These are phyloP conservation scores for Solanum commersonii DNA, from an alignment of 257 asterid genomes.

Conservation along the genomic window DNA sequence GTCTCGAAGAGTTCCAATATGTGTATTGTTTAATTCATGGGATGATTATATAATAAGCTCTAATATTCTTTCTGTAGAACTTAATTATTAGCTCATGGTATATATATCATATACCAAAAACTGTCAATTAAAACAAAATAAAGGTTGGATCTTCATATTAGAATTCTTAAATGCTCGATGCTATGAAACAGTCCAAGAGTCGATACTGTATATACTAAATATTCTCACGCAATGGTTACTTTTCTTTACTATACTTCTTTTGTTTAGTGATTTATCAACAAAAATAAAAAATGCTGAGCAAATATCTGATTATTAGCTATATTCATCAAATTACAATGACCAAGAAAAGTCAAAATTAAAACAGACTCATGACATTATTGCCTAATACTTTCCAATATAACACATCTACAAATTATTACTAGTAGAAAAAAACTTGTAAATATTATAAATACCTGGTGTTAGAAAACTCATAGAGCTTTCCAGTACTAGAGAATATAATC, in stretches of 20 bases:
- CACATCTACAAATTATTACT: neutral
- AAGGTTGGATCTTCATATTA: neutral
- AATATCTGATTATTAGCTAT: neutral
- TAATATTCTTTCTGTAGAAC: neutral
- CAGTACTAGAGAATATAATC: conserved; percentile 29
- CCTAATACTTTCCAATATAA: too few species aligned
- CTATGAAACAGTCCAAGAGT: neutral
- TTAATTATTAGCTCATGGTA: neutral
- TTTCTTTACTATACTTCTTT: neutral
- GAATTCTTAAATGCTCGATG: neutral
- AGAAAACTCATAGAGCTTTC: conserved; percentile 30
- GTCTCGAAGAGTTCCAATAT: neutral
- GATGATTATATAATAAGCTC: neutral
- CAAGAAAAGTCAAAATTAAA: neutral
- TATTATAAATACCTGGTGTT: conserved; percentile 18
- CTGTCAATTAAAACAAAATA: neutral
- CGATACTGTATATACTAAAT: neutral
- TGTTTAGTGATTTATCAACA: neutral
- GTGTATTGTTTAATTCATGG: neutral
- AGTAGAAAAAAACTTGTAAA: neutral
- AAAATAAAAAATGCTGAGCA: neutral
- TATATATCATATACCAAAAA: neutral
- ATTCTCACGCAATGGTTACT: neutral
- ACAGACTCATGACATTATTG: neutral
- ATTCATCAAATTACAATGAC: neutral